Base-by-base conservation (phyloP, 176 grass and related monocot species). In the Olyra latifolia region DNA sequence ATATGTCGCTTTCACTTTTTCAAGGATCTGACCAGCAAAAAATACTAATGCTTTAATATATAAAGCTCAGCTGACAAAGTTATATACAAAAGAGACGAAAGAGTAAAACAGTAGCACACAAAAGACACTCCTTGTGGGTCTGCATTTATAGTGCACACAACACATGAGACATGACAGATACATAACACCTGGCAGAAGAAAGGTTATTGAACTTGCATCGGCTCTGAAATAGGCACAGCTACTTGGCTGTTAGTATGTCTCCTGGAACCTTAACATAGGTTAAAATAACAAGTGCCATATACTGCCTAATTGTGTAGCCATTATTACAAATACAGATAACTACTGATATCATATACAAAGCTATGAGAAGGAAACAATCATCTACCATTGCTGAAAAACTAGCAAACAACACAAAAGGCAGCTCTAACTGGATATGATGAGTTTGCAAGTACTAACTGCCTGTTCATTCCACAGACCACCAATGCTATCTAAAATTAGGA, bases 1-100 rank as follows among this genome's bases (percentile, higher is more conserved):
- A 89, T 98, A 92, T 49, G 85, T 72, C 5, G 55, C 46, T 84
- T 94, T 98, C 70, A 98, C 95, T 74, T 98, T 98, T 83, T 98
- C 92, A 84, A 98, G 86, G 62, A 98, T 93, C 95, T 98, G 88
- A 44, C 4, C 35, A 85, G 20, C 68, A 53, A 54, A 75, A 75
- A 82, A 14, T 66, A 72, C 23, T 69, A 44, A 27, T 47, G 23
- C 22, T 27, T 46, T 47, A 47, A 70, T 32, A 58, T 45, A 29
- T 11, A 7, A 32, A 57, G 24, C 8, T 25, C 13, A 65, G 24
- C 40, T 4, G 2, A 44, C 12, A 59, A 69, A 10, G 23, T 57
- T 46, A 69, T n/a, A 70, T 32, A 59, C 24, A 14, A 15, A 74
- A 17, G 58, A 70, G 54, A 47, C 24, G 72, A 72, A 62, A 66